These are phyloP conservation scores for Mytilinidion resinicola DNA, from an alignment of 495 filamentous ascomycete genomes.

Conservation along the genomic window DNA sequence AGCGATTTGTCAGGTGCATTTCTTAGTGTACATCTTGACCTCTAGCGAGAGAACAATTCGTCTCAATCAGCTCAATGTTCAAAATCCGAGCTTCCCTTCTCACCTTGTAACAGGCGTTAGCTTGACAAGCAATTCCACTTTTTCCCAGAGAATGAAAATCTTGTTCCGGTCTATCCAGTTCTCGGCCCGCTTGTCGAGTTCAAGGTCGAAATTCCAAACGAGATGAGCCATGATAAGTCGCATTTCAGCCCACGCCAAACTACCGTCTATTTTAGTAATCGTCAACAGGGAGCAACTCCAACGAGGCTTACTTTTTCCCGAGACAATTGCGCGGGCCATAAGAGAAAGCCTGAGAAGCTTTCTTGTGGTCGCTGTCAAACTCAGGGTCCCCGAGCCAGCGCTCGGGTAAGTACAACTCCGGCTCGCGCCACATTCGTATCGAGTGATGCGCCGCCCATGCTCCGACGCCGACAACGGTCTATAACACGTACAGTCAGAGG, in stretches of 20 bases:
- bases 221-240: constrained; percentile 16
- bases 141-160: not conserved
- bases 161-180: not conserved
- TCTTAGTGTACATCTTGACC: no score
- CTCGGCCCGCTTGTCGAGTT: constrained; percentile 8
- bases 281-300: constrained; percentile 11
- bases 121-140: not conserved
- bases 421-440: constrained; percentile 41
- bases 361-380: constrained; percentile 40
- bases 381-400: constrained; percentile 40
- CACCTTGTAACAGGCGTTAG: no score
- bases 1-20: no score
- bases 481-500: not conserved
- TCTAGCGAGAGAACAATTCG: no score
- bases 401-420: constrained; percentile 46
- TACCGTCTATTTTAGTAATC: not conserved
- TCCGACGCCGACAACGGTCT: constrained; percentile 47
- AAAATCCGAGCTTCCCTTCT: no score
- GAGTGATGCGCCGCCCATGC: constrained; percentile 45
- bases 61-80: no score
- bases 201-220: constrained; percentile 19
- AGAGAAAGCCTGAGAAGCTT: constrained; percentile 50
- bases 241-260: constrained; percentile 19
- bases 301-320: constrained; percentile 48
- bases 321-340: constrained; percentile 55